These are phyloP conservation scores for Raphanus hybrid DNA, from an alignment of 441 rosid species.

Conservation along the genomic window DNA sequence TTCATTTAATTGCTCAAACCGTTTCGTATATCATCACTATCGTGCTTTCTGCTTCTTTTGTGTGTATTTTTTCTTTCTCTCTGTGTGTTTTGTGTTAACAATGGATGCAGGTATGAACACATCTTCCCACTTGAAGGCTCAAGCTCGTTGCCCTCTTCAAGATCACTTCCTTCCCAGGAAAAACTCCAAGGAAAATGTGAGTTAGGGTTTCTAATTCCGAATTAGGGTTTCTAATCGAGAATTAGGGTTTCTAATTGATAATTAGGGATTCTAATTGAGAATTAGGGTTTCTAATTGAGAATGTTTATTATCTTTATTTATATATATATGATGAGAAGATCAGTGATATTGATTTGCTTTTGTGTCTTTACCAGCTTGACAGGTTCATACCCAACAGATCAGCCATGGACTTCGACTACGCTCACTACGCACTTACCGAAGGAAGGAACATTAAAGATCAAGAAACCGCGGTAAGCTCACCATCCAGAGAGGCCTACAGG, in stretches of 20 bases:
- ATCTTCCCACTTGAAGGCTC: slow-evolving; percentile 25
- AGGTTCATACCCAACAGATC: slow-evolving; percentile 60
- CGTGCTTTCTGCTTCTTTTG: not conserved
- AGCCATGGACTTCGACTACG: slow-evolving; percentile 62
- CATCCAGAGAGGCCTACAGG: slow-evolving; percentile 68
- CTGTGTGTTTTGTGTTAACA: not conserved
- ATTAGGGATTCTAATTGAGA: too few relatives aligned
- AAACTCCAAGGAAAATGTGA: slow-evolving; percentile 61
- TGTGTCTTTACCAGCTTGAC: slow-evolving; percentile 43
- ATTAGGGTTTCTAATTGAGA: not conserved
- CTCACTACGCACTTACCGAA: slow-evolving; percentile 50
- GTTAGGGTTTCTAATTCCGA: not conserved
- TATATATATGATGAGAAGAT: not conserved
- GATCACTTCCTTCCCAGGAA: slow-evolving; percentile 54
- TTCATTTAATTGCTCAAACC: not conserved
- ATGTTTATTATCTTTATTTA: not conserved
- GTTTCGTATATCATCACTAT: slow-evolving; percentile 15
- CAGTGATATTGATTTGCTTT: slow-evolving; percentile 11
- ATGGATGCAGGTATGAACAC: slow-evolving; percentile 30
- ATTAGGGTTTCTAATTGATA: slow-evolving; percentile 7
- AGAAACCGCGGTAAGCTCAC: slow-evolving; percentile 50
- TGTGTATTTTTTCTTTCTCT: not conserved
- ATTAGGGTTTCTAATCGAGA: not conserved
- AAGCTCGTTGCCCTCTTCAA: slow-evolving; percentile 59
- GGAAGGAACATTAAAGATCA: slow-evolving; percentile 45